These are phyloP conservation scores for Eimeria tenella DNA, from an alignment of 169 alveolate species.

Conservation along the genomic window DNA sequence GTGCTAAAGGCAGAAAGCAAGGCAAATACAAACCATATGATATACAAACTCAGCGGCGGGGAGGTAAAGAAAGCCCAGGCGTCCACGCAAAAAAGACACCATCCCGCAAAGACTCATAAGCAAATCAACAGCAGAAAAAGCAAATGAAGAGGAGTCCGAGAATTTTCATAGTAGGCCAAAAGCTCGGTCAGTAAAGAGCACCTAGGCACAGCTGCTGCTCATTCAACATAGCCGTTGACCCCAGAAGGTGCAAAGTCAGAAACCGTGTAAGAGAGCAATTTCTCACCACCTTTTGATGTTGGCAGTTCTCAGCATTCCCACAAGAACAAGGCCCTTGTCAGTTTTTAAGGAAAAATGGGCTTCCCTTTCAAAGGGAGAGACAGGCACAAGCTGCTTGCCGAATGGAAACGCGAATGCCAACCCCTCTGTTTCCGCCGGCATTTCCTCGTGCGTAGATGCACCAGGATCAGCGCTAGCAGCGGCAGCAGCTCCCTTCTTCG, in stretches of 20 bases:
- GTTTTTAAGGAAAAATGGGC: neutral
- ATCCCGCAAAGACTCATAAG: too few relatives aligned
- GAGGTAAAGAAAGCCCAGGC: too few relatives aligned
- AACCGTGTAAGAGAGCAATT: neutral
- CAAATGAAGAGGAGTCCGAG: too few relatives aligned
- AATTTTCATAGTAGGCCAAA: too few relatives aligned
- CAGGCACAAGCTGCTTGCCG: constrained; percentile 58
- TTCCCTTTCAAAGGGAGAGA: constrained; percentile 24
- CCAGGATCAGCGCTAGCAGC: neutral
- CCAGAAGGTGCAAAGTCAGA: too few relatives aligned
- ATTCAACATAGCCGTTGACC: too few relatives aligned
- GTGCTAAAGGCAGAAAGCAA: neutral
- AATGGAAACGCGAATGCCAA: constrained; percentile 18
- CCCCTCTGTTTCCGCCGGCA: neutral
- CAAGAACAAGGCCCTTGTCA: constrained; percentile 6
- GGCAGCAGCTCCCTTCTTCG: neutral
- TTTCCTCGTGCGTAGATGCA: neutral
- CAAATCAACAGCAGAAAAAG: too few relatives aligned
- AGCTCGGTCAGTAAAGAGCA: too few relatives aligned
- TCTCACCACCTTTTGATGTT: constrained; percentile 27
- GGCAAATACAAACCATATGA: neutral
- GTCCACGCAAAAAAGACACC: too few relatives aligned
- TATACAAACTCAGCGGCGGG: neutral
- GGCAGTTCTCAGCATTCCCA: constrained; percentile 26
- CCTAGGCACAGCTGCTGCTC: too few relatives aligned